Percentiles rank a stretch among this genome's conserved stretches.
Conservation (phyloP, 768 basidiomycete species). For the Collybiopsis luxurians region DNA sequence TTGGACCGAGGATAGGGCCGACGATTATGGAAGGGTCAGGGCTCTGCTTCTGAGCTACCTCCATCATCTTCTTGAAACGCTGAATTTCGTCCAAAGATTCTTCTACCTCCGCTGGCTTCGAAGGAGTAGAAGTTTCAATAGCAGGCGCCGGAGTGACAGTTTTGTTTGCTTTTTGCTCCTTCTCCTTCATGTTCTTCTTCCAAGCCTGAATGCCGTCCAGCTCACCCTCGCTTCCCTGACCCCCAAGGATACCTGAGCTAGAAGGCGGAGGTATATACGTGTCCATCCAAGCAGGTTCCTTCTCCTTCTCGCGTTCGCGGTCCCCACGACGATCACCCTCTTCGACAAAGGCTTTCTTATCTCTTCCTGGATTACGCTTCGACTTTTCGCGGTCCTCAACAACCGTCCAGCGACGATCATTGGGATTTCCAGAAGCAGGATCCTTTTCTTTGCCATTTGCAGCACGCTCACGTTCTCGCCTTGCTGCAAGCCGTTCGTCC, state of each 20-base stretch:
- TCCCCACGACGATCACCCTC: slow-evolving; percentile 52
- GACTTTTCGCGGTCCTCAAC: slow-evolving; percentile 72
- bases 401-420: slow-evolving; percentile 55
- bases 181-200: slow-evolving; percentile 83
- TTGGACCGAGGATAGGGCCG: slow-evolving; percentile 6
- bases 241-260: slow-evolving; percentile 61
- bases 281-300: slow-evolving; percentile 93
- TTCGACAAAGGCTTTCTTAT: slow-evolving; percentile 43
- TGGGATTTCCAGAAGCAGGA: slow-evolving; percentile 38
- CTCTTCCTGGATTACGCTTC: slow-evolving; percentile 59
- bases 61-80: slow-evolving; percentile 81
- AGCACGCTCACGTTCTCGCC: slow-evolving; percentile 51
- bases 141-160: slow-evolving; percentile 17
- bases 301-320: slow-evolving; percentile 58
- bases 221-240: slow-evolving; percentile 58
- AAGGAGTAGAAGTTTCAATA: slow-evolving; percentile 9
- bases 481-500: slow-evolving; percentile 67
- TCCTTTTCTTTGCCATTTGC: slow-evolving; percentile 44
- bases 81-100: slow-evolving; percentile 75
- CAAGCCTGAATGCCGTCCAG: slow-evolving; percentile 84
- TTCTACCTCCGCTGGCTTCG: slow-evolving; percentile 13
- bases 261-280: slow-evolving; percentile 68
- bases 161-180: slow-evolving; percentile 56
- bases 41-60: slow-evolving; percentile 58
- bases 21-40: slow-evolving; percentile 17